Percentiles rank a stretch among this genome's conserved stretches.
phyloP scores from a whole-genome alignment of 768 basidiomycete genomes.

The Terana coerulea region DNA sequence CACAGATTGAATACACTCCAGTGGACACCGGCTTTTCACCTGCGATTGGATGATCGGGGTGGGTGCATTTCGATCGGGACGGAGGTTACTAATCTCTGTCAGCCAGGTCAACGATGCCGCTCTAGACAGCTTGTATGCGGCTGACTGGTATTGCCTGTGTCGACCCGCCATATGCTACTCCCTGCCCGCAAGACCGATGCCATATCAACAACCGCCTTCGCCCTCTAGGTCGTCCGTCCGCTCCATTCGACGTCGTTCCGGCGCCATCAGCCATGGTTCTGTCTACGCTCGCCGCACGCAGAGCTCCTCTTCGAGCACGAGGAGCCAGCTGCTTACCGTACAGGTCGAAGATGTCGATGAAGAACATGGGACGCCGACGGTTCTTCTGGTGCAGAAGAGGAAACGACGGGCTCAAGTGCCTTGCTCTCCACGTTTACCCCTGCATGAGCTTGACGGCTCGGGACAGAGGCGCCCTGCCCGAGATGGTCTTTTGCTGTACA shows the following conservation, averaged over 20 bases:
- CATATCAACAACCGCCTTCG: slow-evolving; percentile 17
- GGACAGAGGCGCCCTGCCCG: too few species aligned
- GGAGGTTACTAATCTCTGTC: background rate
- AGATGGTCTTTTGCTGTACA: too few species aligned
- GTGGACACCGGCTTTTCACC: background rate
- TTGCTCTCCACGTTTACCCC: slow-evolving; percentile 8
- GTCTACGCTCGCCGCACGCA: background rate
- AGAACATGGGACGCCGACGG: slow-evolving; percentile 11
- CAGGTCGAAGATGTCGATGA: slow-evolving; percentile 23
- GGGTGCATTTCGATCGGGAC: background rate
- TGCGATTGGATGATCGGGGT: background rate
- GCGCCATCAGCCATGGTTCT: slow-evolving; percentile 17
- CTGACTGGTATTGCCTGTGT: too few species aligned
- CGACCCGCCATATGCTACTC: too few species aligned
- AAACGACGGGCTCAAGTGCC: background rate
- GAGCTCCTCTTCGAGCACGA: slow-evolving; percentile 1
- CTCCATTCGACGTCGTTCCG: slow-evolving; percentile 22
- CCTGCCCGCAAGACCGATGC: background rate
- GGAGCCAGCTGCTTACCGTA: slow-evolving; percentile 13
- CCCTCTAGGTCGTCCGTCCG: slow-evolving; percentile 10
- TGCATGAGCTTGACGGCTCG: too few species aligned
- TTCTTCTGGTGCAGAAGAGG: slow-evolving; percentile 17
- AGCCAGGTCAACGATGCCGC: too few species aligned
- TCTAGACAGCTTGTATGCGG: too few species aligned
- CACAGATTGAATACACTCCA: background rate